phyloP scores from a whole-genome alignment of 345 rosid species.

The Eucalyptus tenuipes region DNA sequence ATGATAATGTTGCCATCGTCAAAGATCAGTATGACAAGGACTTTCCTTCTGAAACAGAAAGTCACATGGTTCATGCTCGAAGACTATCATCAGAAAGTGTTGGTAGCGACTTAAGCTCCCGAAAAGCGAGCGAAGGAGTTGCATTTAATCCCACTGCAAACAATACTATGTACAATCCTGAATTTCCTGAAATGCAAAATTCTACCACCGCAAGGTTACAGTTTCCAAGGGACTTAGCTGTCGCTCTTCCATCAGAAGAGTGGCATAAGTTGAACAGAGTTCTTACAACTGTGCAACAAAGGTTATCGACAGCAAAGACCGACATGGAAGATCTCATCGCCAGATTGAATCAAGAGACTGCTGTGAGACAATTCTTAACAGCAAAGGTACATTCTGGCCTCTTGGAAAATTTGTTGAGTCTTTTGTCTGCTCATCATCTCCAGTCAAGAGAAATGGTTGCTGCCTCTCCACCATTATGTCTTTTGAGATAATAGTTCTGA shows the following conservation, averaged over 20 bases:
- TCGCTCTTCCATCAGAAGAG: slow-evolving; percentile 57
- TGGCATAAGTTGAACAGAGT: slow-evolving; percentile 64
- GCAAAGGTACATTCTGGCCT: slow-evolving; percentile 41
- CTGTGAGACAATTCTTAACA: slow-evolving; percentile 66
- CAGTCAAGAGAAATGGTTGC: neutral
- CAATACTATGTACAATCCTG: neutral
- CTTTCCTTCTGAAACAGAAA: slow-evolving; percentile 23
- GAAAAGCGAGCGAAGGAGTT: slow-evolving; percentile 38
- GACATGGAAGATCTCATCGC: slow-evolving; percentile 87
- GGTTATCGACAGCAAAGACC: slow-evolving; percentile 64
- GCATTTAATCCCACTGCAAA: slow-evolving; percentile 8
- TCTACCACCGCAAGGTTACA: slow-evolving; percentile 12
- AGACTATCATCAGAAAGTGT: slow-evolving; percentile 32
- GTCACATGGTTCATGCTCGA: slow-evolving; percentile 17
- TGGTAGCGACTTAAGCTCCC: slow-evolving; percentile 33
- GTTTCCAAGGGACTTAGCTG: slow-evolving; percentile 19
- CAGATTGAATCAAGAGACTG: slow-evolving; percentile 77
- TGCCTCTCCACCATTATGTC: neutral
- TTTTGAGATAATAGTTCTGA: neutral
- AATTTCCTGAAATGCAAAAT: neutral
- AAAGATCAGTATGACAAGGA: slow-evolving; percentile 14
- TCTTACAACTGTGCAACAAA: slow-evolving; percentile 50
- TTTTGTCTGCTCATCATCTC: neutral
- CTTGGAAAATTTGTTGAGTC: neutral
- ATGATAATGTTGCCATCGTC: neutral